Evolutionary conservation across 768 basidiomycete species (phyloP).

Genomic region (Russula lepida): DNA sequence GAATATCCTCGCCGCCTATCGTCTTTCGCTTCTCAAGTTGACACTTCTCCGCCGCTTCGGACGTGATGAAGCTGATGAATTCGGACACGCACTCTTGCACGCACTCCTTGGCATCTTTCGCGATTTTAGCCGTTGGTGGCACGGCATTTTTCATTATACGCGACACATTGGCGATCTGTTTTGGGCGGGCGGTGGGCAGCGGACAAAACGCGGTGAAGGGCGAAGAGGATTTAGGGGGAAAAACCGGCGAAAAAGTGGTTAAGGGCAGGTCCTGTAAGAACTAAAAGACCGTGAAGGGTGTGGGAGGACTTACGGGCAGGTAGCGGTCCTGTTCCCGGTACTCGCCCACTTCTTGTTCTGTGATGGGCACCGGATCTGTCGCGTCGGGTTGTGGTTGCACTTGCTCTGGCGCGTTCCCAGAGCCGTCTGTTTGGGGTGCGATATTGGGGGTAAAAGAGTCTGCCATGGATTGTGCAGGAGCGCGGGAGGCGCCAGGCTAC

Average conservation of each 20-base stretch:
- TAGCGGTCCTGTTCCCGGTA: slow-evolving; percentile 94
- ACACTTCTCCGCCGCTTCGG: slow-evolving; percentile 93
- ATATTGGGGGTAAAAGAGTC: slow-evolving; percentile 16
- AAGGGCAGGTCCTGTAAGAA: background rate
- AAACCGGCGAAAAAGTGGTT: background rate
- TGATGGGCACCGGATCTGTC: slow-evolving; percentile 61
- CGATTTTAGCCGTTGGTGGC: slow-evolving; percentile 87
- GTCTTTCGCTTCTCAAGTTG: slow-evolving; percentile 95
- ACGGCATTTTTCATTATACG: slow-evolving; percentile 94
- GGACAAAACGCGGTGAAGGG: too few relatives aligned
- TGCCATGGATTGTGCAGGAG: slow-evolving; percentile 12
- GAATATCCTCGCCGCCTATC: slow-evolving; percentile 93
- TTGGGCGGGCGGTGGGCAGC: background rate
- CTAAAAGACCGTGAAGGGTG: background rate
- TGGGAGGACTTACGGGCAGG: slow-evolving; percentile 59
- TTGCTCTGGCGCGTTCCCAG: slow-evolving; percentile 23
- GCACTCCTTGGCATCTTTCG: slow-evolving; percentile 97
- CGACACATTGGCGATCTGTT: slow-evolving; percentile 93
- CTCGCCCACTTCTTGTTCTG: slow-evolving; percentile 88
- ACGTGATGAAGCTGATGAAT: slow-evolving; percentile 97
- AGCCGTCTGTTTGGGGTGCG: slow-evolving; percentile 19
- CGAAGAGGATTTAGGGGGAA: background rate
- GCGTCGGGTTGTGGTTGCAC: slow-evolving; percentile 26
- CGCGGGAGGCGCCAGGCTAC: slow-evolving; percentile 12
- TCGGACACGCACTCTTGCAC: slow-evolving; percentile 98